Base-by-base conservation (phyloP, 108 stramenopile genomes). In the Pseudonitzschia pungens region DNA sequence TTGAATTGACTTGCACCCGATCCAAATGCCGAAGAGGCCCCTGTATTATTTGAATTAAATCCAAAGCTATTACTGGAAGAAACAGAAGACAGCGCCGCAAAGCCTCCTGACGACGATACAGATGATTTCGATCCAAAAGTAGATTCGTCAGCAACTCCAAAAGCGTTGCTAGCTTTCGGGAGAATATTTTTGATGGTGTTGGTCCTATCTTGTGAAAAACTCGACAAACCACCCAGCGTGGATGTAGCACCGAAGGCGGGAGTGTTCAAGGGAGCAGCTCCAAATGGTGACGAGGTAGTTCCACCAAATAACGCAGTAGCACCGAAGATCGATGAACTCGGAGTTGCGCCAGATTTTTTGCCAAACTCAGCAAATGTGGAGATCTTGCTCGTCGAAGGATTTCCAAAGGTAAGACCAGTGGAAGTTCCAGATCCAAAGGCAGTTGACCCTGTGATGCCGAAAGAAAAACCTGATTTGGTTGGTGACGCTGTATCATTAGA, bases 191-290 rank as follows among this genome's bases (percentile, higher is more conserved):
- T 48, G 14, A 11, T 48, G 45, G 45, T 48, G 1, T 32, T 44
- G 29, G 51, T 31, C 26, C n/a, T 29, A 50, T 29, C 45, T 48
- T 48, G 14, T 48, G 45, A 18, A 62, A 33, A 4, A 16, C 7
- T 62, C 11, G 20, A 14, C 60, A 41, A 21, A 40, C 62, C 78
- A 74, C 84, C 82, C 22, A 87, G 77, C 48, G 69, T 21, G 9
- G 85, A 78, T 10, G 81, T 52, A 6, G 71, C 51, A 59, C 80
- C 83, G 72, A 81, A 81, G 31, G 43, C 71, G 32, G 70, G 45
- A 48, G 45, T 48, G 18, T 14, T 48, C 14, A 11, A 48, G 45
- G 45, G 14, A 14, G 45, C 18, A 48, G 45, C 3, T 11, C 14
- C 45, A 48, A 18, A 18, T 11, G 45, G 14, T 12, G 45, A 48